These are phyloP conservation scores for Podospora bellae-mahoneyi DNA, from an alignment of 495 filamentous ascomycete genomes.

Conservation along the genomic window DNA sequence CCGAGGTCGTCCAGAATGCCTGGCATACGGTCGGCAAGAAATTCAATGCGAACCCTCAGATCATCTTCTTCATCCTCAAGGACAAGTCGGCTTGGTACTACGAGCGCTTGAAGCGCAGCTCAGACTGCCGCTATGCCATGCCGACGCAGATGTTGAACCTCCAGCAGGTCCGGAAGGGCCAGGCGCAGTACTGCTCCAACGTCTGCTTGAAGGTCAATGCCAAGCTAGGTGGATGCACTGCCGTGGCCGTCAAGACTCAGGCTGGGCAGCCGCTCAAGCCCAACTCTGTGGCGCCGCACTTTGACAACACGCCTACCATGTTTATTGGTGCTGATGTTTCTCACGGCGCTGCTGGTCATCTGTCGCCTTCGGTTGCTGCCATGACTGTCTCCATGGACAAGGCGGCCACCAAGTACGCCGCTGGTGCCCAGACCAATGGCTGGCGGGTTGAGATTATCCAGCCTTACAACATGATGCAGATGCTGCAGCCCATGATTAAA, in stretches of 20 bases:
- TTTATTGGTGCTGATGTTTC: conserved; percentile 89
- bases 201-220: conserved; percentile 92
- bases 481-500: conserved; percentile 59
- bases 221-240: conserved; percentile 83
- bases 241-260: conserved; percentile 22
- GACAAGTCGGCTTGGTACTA: conserved; percentile 66
- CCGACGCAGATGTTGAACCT: conserved; percentile 69
- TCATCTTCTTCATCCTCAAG: conserved; percentile 69
- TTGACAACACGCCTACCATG: conserved; percentile 57
- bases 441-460: conserved; percentile 71
- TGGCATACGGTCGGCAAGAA: conserved; percentile 19
- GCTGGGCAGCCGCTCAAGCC: conserved; percentile 12
- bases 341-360: conserved; percentile 65
- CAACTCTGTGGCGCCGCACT: conserved; percentile 11
- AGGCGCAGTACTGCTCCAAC: conserved; percentile 80
- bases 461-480: conserved; percentile 55
- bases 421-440: conserved; percentile 74
- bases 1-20: conserved; percentile 24
- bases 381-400: conserved; percentile 78
- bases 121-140: conserved; percentile 75
- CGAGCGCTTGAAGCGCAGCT: conserved; percentile 73
- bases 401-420: conserved; percentile 66
- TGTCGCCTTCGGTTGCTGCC: conserved; percentile 73
- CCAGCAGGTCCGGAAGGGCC: conserved; percentile 56
- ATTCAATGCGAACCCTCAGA: conserved; percentile 44